phyloP scores from a whole-genome alignment of 768 basidiomycete species.

The Xerocomus brunneocitrinus region DNA sequence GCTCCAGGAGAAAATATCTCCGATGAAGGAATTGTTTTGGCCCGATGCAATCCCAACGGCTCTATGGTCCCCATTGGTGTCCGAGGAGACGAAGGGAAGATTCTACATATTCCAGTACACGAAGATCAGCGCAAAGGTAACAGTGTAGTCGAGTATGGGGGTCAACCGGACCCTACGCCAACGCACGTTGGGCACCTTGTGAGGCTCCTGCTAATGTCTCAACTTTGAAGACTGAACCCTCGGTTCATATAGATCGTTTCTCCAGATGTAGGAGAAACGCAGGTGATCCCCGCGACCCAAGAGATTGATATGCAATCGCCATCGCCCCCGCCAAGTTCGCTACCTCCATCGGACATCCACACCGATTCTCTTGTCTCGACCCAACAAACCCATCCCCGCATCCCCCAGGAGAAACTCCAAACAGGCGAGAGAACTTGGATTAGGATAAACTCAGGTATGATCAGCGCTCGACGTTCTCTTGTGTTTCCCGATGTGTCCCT shows the following conservation, averaged over 20 bases:
- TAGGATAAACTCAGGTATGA: conserved; percentile 42
- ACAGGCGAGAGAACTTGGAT: conserved; percentile 5
- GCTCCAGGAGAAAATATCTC: conserved; percentile 51
- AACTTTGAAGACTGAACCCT: background rate
- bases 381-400: conserved; percentile 17
- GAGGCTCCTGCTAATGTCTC: conserved; percentile 10
- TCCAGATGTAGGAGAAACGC: conserved; percentile 47
- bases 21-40: conserved; percentile 25
- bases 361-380: conserved; percentile 19
- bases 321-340: conserved; percentile 18
- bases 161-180: conserved; percentile 48
- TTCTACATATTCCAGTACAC: conserved; percentile 41
- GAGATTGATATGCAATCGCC: conserved; percentile 24
- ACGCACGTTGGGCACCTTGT: conserved; percentile 56
- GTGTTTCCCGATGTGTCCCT: background rate
- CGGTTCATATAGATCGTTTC: conserved; percentile 14
- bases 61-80: conserved; percentile 49
- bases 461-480: conserved; percentile 28
- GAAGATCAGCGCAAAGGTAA: conserved; percentile 7
- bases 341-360: conserved; percentile 29
- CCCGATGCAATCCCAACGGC: conserved; percentile 16
- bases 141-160: conserved; percentile 39
- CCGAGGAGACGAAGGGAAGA: conserved; percentile 49
- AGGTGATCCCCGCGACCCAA: conserved; percentile 37
- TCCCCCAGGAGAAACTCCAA: conserved; percentile 1